Evolutionary conservation across 2,329 filamentous ascomycete genomes (phyloP).

Genomic region (Aspergillus flavus): DNA sequence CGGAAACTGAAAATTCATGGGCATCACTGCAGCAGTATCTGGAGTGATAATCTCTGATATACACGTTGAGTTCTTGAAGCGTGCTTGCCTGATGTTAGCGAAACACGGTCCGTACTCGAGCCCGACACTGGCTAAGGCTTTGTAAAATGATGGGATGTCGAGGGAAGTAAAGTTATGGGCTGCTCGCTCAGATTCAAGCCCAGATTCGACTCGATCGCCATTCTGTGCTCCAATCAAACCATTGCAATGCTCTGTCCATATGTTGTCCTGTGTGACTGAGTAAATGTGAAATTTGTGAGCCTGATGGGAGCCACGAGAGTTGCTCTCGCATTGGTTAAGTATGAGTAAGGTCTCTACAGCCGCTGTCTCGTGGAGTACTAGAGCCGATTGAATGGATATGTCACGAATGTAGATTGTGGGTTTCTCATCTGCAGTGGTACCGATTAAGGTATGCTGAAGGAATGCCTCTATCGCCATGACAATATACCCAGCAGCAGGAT

Average conservation of each 20-base stretch:
- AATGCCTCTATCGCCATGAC: constrained; percentile 34
- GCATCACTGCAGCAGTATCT: constrained; percentile 31
- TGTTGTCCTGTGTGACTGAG: constrained; percentile 23
- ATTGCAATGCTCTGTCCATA: constrained; percentile 30
- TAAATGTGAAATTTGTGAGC: constrained; percentile 23
- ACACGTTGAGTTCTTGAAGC: constrained; percentile 12
- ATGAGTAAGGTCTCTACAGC: constrained; percentile 16
- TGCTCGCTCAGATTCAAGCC: background rate
- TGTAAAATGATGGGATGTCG: constrained; percentile 28
- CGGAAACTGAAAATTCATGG: constrained; percentile 28
- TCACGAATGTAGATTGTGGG: constrained; percentile 19
- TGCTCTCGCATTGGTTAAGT: background rate
- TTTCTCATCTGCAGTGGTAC: background rate
- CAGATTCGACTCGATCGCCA: background rate
- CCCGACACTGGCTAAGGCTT: constrained; percentile 25
- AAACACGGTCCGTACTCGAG: constrained; percentile 35
- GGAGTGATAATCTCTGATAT: constrained; percentile 28
- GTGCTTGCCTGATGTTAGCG: constrained; percentile 23
- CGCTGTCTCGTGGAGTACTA: constrained; percentile 25
- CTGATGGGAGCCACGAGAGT: background rate
- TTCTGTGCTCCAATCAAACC: constrained; percentile 17
- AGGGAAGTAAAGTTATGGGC: constrained; percentile 14
- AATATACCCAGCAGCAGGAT: constrained; percentile 35
- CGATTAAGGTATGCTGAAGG: constrained; percentile 8
- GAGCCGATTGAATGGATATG: constrained; percentile 25